Conservation (phyloP, 306 rosid genomes). For the Gynostemma pentaphyllum region DNA sequence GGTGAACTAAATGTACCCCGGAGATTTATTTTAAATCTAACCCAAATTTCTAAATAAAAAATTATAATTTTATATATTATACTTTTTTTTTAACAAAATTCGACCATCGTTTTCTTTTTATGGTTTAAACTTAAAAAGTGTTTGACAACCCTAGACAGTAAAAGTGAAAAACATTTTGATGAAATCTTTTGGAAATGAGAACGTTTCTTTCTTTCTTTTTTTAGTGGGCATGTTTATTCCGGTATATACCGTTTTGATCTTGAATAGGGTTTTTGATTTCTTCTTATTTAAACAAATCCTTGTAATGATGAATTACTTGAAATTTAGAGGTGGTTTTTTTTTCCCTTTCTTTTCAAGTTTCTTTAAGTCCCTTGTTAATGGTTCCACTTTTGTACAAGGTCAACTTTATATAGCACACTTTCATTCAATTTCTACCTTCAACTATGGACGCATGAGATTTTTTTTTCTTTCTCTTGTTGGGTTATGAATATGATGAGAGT, state of each 20-base stretch:
- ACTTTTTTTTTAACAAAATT: too few relatives aligned
- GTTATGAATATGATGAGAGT: too few relatives aligned
- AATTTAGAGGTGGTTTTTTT: neutral
- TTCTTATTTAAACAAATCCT: neutral
- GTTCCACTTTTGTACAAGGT: neutral
- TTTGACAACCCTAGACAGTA: neutral
- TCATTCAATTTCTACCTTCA: neutral
- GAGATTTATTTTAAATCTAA: too few relatives aligned
- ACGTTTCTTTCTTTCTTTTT: too few relatives aligned
- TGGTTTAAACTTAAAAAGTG: too few relatives aligned
- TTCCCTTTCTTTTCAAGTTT: neutral
- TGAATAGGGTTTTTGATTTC: neutral
- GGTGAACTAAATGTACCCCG: too few relatives aligned
- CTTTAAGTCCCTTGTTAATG: neutral
- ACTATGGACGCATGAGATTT: neutral
- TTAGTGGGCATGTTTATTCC: neutral
- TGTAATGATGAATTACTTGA: neutral
- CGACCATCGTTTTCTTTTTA: too few relatives aligned
- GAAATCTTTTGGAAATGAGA: too few relatives aligned
- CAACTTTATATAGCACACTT: constrained; percentile 1
- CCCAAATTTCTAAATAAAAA: too few relatives aligned
- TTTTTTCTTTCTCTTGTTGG: neutral
- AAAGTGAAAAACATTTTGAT: too few relatives aligned
- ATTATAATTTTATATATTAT: too few relatives aligned
- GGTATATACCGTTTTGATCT: constrained; percentile 8